Base-by-base conservation (phyloP, 495 filamentous ascomycete genomes). In the Talaromyces proteolyticus region DNA sequence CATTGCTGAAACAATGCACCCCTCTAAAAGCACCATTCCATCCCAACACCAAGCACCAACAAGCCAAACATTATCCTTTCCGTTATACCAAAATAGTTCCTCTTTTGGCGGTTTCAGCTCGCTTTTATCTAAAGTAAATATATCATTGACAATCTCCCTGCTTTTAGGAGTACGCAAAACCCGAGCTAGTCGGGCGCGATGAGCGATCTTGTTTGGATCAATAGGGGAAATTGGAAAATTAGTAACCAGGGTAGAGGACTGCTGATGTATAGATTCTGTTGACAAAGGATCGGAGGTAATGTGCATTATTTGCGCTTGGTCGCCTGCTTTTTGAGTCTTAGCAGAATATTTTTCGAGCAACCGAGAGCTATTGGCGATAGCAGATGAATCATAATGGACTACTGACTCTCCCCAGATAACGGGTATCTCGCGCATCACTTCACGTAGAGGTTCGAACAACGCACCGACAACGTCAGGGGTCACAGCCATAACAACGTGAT, bases 11-110 rank as follows among this genome's bases (percentile, higher is more conserved):
- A 73, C 64, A 12, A 80, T 58, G 49, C 80, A 84, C 6, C 80
- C 80, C 53, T 82, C 78, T 8, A 82, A 56, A 50, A 84, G 43
- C 10, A 82, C 80, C 79, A 82, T 81, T 0, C 80, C 80, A 65
- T 84, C 80, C 79, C 80, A 82, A 52, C 79, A 81, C 80, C 79
- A 84, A 0, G 73, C 71, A 16, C 80, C 80, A 6, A 68, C 72
- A 23, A 82, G 51, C 61, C 66, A 82, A 3, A 82, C 72, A 14
- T 67, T 63, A 1, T 59, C 64, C 23, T 76, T 68, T 0, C 78
- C 78, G 53, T 79, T 81, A 8, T 54, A 65, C 76, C 76, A 79
- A n/a, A n/a, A n/a, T n/a, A n/a, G n/a, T n/a, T n/a, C n/a, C n/a
- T n/a, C n/a, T n/a, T n/a, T n/a, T 12, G 20, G 23, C n/a, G 44